Evolutionary conservation across 2,329 filamentous ascomycete species (phyloP), one percentile per base, ranked within the genome.

Genomic region (Fusarium globosum): DNA sequence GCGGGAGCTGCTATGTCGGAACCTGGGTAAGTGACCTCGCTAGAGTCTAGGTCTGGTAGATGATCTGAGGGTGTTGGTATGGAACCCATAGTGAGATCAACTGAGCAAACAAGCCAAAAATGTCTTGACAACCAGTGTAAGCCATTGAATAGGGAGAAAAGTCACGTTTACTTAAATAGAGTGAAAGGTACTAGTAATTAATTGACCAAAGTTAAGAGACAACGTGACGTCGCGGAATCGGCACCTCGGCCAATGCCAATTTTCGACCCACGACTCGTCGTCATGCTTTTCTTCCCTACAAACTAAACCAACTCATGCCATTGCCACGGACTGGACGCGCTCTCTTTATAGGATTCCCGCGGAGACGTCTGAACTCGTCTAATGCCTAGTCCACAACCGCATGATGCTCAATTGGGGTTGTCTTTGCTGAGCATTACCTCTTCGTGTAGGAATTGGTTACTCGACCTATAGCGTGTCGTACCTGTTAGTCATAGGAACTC

Each of bases 401-500:
- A 42, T 59, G 59, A 69, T 55, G 65, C 33, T 59, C 59, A 43
- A 49, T 65, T 69, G 36, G 53, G 53, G 18, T 58, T 49, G 10
- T 41, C 38, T 35, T 33, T 26, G 28, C 16, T 52, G 38, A 45
- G 39, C 20, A 35, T 11, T 21, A 51, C 18, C 35, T 38, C 36
- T 49, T 30, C 30, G 13, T 56, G 20, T 33, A 36, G 12, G 28
- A 33, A 23, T 68, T 49, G 55, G 42, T 35, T 57, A 51, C 23
- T 61, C 36, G 41, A 38, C 45, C 51, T 69, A 58, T 65, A 35
- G 42, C 39, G 23, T 35, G 33, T 69, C 23, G 39, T 33, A 14
- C 13, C 49, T 57, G 67, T 69, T 58, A 69, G 67, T 69, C 67
- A 52, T 53, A 33, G 58, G 41, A 68, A 69, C 28, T 58, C 51